A percentile compares a stretch with the other conserved stretches of the same genome.
These are phyloP conservation scores for Aspergillus steynii DNA, from an alignment of 495 filamentous ascomycete genomes.

Conservation along the genomic window DNA sequence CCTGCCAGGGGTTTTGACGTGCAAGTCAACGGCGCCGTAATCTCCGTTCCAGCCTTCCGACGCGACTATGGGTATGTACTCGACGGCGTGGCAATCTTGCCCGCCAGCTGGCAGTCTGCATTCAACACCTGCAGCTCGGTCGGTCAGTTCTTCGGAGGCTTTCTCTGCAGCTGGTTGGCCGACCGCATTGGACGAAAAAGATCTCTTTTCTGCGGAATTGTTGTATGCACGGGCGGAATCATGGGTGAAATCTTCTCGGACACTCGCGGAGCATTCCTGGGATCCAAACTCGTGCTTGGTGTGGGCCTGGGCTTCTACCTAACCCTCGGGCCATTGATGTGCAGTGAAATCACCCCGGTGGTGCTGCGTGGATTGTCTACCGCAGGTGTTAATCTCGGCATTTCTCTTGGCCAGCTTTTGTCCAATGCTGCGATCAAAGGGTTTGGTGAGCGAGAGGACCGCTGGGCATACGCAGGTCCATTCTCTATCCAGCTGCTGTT, in stretches of 20 bases:
- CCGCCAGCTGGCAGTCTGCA: constrained; percentile 36
- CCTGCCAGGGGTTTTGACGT: constrained; percentile 36
- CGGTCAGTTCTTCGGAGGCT: constrained; percentile 36
- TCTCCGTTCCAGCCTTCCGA: constrained; percentile 36
- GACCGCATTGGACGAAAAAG: constrained; percentile 29
- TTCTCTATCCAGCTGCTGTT: constrained; percentile 37
- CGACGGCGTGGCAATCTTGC: constrained; percentile 28
- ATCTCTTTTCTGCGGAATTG: constrained; percentile 18
- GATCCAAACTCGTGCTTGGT: constrained; percentile 36
- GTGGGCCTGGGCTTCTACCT: constrained; percentile 36
- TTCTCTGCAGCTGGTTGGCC: constrained; percentile 29
- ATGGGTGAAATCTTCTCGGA: constrained; percentile 30
- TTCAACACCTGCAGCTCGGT: constrained; percentile 34
- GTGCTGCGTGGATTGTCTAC: constrained; percentile 39
- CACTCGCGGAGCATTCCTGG: constrained; percentile 26
- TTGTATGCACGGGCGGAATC: constrained; percentile 30
- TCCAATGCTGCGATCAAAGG: constrained; percentile 38
- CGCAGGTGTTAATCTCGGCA: constrained; percentile 38
- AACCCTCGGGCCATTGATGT: constrained; percentile 33
- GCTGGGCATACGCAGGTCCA: constrained; percentile 34
- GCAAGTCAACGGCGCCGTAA: constrained; percentile 39
- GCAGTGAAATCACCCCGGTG: constrained; percentile 37
- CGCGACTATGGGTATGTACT: constrained; percentile 35
- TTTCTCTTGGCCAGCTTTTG: constrained; percentile 37
- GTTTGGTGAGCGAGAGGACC: constrained; percentile 27